Evolutionary conservation across 371 early-diverging fungal genomes (phyloP).

Genomic region (Dichotomocladium elegans): DNA sequence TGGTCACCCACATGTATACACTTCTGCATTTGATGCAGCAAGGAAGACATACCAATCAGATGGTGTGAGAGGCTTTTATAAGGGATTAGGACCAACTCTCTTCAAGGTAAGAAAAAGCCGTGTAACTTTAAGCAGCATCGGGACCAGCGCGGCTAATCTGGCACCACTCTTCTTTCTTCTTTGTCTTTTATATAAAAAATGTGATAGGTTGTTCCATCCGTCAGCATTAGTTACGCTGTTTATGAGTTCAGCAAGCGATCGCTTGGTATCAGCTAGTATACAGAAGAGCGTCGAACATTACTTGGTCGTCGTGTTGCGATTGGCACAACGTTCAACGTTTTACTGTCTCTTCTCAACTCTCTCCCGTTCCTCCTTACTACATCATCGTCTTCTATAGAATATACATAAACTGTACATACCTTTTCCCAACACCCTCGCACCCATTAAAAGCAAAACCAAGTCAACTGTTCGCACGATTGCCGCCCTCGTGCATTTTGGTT

Average conservation of each 20-base stretch:
- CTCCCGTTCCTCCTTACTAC: too few relatives aligned
- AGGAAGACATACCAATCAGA: constrained; percentile 68
- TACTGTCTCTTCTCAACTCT: neutral
- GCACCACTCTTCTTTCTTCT: neutral
- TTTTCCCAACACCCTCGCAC: too few relatives aligned
- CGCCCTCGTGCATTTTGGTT: too few relatives aligned
- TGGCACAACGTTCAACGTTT: neutral
- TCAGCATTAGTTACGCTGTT: constrained; percentile 60
- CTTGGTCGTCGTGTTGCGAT: too few relatives aligned
- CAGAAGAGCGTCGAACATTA: too few relatives aligned
- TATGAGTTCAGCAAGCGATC: constrained; percentile 58
- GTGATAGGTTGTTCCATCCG: constrained; percentile 67
- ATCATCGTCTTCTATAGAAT: too few relatives aligned
- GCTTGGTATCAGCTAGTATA: constrained; percentile 8
- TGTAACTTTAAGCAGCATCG: too few relatives aligned
- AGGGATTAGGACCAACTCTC: constrained; percentile 79
- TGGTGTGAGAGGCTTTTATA: constrained; percentile 83
- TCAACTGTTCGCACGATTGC: too few relatives aligned
- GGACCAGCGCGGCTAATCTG: too few relatives aligned
- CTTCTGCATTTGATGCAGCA: constrained; percentile 66
- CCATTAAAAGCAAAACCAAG: too few relatives aligned
- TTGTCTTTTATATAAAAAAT: too few relatives aligned
- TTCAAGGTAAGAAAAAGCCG: constrained; percentile 58
- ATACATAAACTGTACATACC: too few relatives aligned
- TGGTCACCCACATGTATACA: constrained; percentile 69